Evolutionary conservation across 768 basidiomycete species (phyloP), one percentile per base, ranked within the genome.

Genomic region (Rhodotorula taiwanensis): DNA sequence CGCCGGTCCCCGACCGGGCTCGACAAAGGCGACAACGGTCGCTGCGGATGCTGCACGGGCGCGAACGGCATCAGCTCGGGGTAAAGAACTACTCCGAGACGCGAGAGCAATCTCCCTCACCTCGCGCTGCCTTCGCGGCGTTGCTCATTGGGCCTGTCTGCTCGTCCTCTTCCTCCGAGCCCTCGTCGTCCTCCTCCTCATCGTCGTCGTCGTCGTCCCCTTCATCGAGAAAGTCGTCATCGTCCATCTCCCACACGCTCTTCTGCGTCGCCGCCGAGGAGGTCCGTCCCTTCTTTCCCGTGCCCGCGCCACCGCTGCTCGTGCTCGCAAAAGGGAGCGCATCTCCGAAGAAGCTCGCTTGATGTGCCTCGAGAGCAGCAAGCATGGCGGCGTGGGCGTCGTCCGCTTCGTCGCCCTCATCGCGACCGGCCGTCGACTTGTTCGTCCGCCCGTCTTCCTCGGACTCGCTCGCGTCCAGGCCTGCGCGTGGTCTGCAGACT

Each of bases 231-330:
- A 51, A 52, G 23, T 60, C 62, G 7, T 58, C 62, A 4, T 52
- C 50, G 14, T 65, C 64, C 57, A 66, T 49, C 36, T 70, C 69
- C 69, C 69, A 70, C 28, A 70, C 51, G 36, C 58, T 57, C 55
- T 70, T 70, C 27, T 43, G 56, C 49, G 39, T 47, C 36, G 13
- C 25, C 58, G 31, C 30, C n/a, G n/a, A n/a, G n/a, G n/a, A n/a
- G n/a, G n/a, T n/a, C n/a, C n/a, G n/a, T n/a, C n/a, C n/a, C n/a
- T n/a, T 2, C 41, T 47, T 39, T 47, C 27, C 36, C 30, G 3
- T 8, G 31, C 52, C 3, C 30, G 31, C 48, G 18, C 20, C 18
- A 23, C 52, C 16, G 18, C 21, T 1, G 21, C 39, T 39, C 10
- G 50, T 52, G 6, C 49, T 44, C 41, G 58, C 49, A 5, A 21